A percentile compares a stretch with the other conserved stretches of the same genome.
Evolutionary conservation across 257 asterid species (phyloP).

Genomic region (Linaria vulgaris): DNA sequence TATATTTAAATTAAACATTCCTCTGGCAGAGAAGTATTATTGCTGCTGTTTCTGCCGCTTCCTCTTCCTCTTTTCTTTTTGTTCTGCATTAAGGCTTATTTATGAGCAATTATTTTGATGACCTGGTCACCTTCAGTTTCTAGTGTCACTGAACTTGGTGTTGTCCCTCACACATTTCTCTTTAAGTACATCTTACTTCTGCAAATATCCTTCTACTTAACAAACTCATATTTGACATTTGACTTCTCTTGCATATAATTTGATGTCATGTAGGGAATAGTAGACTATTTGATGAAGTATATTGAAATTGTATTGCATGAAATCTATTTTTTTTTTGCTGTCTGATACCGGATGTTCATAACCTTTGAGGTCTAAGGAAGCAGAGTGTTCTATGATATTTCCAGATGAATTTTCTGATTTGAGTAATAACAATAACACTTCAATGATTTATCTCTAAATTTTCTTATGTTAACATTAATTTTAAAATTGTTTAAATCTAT

Average conservation of each 20-base stretch:
- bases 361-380: not conserved
- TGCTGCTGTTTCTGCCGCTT: not conserved
- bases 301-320: not conserved
- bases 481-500: not conserved
- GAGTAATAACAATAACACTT: not conserved
- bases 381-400: not conserved
- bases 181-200: too few relatives aligned
- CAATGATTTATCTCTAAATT: not conserved
- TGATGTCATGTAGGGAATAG: not conserved
- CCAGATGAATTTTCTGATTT: not conserved
- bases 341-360: not conserved
- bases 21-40: not conserved
- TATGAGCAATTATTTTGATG: not conserved
- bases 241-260: not conserved
- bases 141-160: conserved; percentile 2
- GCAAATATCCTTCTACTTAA: too few relatives aligned
- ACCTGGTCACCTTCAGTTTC: not conserved
- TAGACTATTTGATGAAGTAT: not conserved
- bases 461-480: not conserved
- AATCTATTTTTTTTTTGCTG: not conserved
- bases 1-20: not conserved
- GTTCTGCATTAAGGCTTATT: not conserved
- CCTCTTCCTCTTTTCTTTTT: not conserved
- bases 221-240: not conserved
- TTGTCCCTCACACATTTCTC: not conserved